Base-by-base conservation (phyloP, 306 rosid species). In the Rosa chinensis region DNA sequence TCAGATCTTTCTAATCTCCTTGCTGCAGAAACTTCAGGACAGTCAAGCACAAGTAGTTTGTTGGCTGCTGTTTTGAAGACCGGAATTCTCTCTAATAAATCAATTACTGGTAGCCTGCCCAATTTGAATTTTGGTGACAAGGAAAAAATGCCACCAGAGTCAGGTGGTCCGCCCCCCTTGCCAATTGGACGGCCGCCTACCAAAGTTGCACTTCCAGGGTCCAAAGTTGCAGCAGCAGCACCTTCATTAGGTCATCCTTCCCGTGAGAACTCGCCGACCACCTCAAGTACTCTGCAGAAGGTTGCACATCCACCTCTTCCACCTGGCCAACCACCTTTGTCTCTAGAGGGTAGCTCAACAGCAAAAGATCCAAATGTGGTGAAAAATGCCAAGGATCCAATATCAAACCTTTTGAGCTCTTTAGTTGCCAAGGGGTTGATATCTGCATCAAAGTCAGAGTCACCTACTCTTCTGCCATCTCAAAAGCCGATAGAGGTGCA, bases 361-460 rank as follows among this genome's bases (percentile, higher is more conserved):
- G 85, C 84, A 37, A 86, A 56, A 86, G 79, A 83, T 86, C 77
- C 86, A 68, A 81, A 77, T 78, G 88, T 74, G 47, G 75, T 74
- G 76, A 86, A 78, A 49, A 89, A 73, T 42, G 61, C 75, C 78
- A 76, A 85, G 10, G 84, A 86, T 89, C 94, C 96, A 74, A 82
- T 94, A 85, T 86, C 97, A 74, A 86, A 81, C 87, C 94, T 94
- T 76, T 77, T 94, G 83, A 94, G 92, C 83, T 90, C 97, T 48
- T 87, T 94, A 81, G 98, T 94, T 78, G 96, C 93, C 2, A 89
- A 90, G 84, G 98, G 98, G 70, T 86, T 94, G 83, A 92, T 94
- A 76, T 90, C 93, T 32, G 88, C 97, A 28, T 84, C 88, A 58
- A 90, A 90, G 70, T 70, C 85, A 2, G 97, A 89, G 73, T 63